Percentiles rank a stretch among this genome's conserved stretches.
Conservation (phyloP, 306 rosid species). For the Cucurbita ficifolia region DNA sequence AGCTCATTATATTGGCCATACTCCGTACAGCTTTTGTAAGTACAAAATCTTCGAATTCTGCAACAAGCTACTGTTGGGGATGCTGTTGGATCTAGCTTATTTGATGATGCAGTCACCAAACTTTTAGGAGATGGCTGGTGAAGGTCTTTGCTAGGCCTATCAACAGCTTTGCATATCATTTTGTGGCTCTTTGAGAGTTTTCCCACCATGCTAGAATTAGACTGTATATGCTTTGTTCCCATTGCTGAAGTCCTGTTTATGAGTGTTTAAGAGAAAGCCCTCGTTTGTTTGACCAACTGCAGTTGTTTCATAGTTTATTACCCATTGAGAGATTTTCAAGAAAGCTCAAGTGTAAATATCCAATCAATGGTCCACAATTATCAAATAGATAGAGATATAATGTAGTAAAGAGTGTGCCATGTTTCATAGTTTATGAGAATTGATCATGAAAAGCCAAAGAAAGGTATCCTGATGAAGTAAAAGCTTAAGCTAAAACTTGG, state of each 20-base stretch:
- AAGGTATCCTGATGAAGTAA: neutral
- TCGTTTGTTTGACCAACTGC: neutral
- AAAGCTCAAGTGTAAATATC: neutral
- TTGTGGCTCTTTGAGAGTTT: constrained; percentile 10
- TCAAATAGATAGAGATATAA: neutral
- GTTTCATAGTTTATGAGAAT: neutral
- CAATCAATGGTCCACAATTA: neutral
- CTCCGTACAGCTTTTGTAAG: constrained; percentile 31
- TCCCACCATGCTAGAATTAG: neutral
- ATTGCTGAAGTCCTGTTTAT: neutral
- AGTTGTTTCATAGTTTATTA: neutral
- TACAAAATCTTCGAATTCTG: constrained; percentile 24
- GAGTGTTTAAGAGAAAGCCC: neutral
- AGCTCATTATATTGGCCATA: constrained; percentile 16
- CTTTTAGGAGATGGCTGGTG: constrained; percentile 7
- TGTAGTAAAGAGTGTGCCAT: neutral
- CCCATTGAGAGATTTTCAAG: neutral
- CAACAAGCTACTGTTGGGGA: constrained; percentile 11
- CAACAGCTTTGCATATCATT: constrained; percentile 7
- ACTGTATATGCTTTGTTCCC: constrained; percentile 8
- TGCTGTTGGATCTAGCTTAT: constrained; percentile 12
- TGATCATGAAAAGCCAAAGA: neutral
- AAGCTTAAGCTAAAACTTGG: neutral
- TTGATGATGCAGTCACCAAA: constrained; percentile 8
- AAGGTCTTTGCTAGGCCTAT: constrained; percentile 9